Evolutionary conservation across 345 rosid genomes (phyloP).

Genomic region (Cochlearia excelsa): DNA sequence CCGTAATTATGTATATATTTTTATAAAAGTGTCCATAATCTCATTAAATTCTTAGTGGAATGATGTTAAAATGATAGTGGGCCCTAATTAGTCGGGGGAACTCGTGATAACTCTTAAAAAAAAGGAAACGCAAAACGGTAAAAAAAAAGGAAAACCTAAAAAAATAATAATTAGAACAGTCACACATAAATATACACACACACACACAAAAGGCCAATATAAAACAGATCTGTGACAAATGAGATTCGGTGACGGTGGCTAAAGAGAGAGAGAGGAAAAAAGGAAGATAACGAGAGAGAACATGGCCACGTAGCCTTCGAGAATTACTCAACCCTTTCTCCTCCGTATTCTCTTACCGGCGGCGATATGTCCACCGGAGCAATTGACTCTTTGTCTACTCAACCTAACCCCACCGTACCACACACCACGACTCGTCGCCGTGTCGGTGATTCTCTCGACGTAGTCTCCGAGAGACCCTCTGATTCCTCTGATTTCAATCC

Average conservation of each 20-base stretch:
- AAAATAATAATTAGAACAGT: slow-evolving; percentile 22
- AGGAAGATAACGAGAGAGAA: not conserved
- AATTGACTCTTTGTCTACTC: slow-evolving; percentile 38
- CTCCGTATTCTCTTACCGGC: slow-evolving; percentile 5
- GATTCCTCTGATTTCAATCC: slow-evolving; percentile 20
- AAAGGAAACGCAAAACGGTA: not conserved
- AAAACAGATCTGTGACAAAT: slow-evolving; percentile 19
- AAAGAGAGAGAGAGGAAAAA: not conserved
- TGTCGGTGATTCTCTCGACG: slow-evolving; percentile 41
- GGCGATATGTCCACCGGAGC: slow-evolving; percentile 57
- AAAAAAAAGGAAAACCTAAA: not conserved
- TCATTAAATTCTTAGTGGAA: no score
- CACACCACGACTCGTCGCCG: slow-evolving; percentile 68
- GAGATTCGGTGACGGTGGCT: slow-evolving; percentile 27
- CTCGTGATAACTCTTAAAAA: not conserved
- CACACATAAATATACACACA: slow-evolving; percentile 7
- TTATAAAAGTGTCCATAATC: no score
- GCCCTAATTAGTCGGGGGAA: no score
- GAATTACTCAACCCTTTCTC: not conserved
- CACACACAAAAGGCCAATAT: not conserved
- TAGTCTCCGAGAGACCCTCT: slow-evolving; percentile 31
- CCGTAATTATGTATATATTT: no score
- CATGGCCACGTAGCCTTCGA: slow-evolving; percentile 18
- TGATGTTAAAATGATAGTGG: no score
- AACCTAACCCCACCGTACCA: slow-evolving; percentile 42